phyloP scores from a whole-genome alignment of 2,329 filamentous ascomycete species.

The Epichloe brachyelytri region DNA sequence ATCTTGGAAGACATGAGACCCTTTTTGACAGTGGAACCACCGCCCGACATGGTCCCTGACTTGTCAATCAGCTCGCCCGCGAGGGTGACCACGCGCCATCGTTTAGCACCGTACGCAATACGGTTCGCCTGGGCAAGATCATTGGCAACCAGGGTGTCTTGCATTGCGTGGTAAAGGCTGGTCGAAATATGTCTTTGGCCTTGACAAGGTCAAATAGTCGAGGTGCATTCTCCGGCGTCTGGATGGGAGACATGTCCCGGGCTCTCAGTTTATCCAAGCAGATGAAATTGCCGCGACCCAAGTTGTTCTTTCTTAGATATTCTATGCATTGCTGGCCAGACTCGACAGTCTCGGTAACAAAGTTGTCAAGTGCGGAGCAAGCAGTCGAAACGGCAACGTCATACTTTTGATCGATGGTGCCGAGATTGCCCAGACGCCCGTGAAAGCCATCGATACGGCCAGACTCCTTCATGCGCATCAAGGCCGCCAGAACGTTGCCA shows the following conservation, averaged over 20 bases:
- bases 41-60: slow-evolving; percentile 97
- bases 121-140: slow-evolving; percentile 94
- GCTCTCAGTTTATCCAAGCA: slow-evolving; percentile 76
- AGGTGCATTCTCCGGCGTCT: slow-evolving; percentile 85
- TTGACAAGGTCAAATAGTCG: slow-evolving; percentile 87
- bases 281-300: slow-evolving; percentile 94
- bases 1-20: slow-evolving; percentile 96
- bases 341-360: slow-evolving; percentile 93
- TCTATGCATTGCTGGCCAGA: slow-evolving; percentile 97
- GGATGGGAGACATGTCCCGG: slow-evolving; percentile 64
- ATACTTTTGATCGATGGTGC: slow-evolving; percentile 85
- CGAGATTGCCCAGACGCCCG: slow-evolving; percentile 84
- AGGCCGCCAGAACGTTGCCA: slow-evolving; percentile 77
- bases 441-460: slow-evolving; percentile 96
- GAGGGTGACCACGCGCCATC: slow-evolving; percentile 94
- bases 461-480: slow-evolving; percentile 92
- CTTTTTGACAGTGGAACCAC: slow-evolving; percentile 78
- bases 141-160: slow-evolving; percentile 86
- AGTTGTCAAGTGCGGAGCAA: slow-evolving; percentile 81
- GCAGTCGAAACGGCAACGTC: slow-evolving; percentile 98
- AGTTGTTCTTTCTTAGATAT: slow-evolving; percentile 91
- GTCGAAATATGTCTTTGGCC: slow-evolving; percentile 72
- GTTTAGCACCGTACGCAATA: slow-evolving; percentile 83
- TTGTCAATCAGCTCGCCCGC: slow-evolving; percentile 95
- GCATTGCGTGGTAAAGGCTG: slow-evolving; percentile 88